phyloP scores from a whole-genome alignment of 352 stramenopile genomes.

The Pythium phragmiticola region DNA sequence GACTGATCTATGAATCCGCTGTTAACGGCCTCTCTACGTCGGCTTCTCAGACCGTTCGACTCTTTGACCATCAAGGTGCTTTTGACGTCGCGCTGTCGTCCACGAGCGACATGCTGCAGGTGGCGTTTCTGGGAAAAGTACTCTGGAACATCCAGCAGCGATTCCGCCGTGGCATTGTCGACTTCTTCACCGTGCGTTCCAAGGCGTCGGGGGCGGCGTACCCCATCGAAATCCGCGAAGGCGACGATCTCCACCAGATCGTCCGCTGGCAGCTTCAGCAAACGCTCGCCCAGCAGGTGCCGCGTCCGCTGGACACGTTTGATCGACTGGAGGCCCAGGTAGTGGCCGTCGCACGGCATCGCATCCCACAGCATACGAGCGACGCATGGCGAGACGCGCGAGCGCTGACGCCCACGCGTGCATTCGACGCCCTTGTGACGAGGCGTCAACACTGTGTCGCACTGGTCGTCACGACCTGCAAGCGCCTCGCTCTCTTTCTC shows the following conservation, averaged over 20 bases:
- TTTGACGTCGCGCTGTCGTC: constrained; percentile 21
- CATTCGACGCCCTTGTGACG: background rate
- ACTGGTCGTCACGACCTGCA: constrained; percentile 61
- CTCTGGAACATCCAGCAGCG: constrained; percentile 38
- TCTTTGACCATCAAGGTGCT: constrained; percentile 26
- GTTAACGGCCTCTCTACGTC: background rate
- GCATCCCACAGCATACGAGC: constrained; percentile 21
- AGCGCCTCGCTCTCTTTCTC: constrained; percentile 46
- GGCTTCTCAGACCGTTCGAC: background rate
- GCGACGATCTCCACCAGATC: constrained; percentile 43
- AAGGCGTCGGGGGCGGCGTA: background rate
- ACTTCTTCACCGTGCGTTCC: constrained; percentile 10
- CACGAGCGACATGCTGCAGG: constrained; percentile 30
- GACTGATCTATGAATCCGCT: background rate
- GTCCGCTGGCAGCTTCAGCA: constrained; percentile 22
- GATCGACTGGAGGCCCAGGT: background rate
- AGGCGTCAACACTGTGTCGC: constrained; percentile 29
- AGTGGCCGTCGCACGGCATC: background rate
- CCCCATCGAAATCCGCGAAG: constrained; percentile 33
- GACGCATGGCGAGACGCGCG: constrained; percentile 28
- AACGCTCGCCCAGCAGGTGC: background rate
- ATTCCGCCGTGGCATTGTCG: constrained; percentile 20
- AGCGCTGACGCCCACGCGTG: constrained; percentile 1
- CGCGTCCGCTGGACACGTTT: background rate
- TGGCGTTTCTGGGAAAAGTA: constrained; percentile 33